Evolutionary conservation across 2,329 filamentous ascomycete genomes (phyloP).

Genomic region (Beauveria medogensis): DNA sequence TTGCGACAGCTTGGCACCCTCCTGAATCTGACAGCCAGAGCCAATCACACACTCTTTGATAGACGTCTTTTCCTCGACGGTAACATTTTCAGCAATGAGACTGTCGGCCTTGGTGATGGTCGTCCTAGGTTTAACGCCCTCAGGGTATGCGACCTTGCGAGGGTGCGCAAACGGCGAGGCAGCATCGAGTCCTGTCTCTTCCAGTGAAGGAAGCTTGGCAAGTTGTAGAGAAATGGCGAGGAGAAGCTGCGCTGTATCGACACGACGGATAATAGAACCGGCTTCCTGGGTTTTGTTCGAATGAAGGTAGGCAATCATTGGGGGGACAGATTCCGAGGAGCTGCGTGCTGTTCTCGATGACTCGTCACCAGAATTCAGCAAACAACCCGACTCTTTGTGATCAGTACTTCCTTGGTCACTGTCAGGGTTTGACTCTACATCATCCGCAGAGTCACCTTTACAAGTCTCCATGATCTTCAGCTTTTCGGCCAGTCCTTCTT

Average conservation of each 20-base stretch:
- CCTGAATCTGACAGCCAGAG: constrained; percentile 75
- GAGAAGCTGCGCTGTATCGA: constrained; percentile 78
- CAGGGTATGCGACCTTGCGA: constrained; percentile 74
- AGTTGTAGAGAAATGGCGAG: constrained; percentile 76
- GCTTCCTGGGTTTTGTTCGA: constrained; percentile 37
- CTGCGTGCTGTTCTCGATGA: constrained; percentile 2
- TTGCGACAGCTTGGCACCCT: constrained; percentile 76
- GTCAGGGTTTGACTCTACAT: constrained; percentile 25
- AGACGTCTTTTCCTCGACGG: constrained; percentile 79
- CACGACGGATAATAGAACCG: constrained; percentile 68
- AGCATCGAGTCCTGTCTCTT: constrained; percentile 49
- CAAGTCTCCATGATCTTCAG: constrained; percentile 61
- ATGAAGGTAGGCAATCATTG: constrained; percentile 77
- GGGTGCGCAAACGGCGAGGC: constrained; percentile 69
- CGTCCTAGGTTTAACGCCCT: constrained; percentile 69
- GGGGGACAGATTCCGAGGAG: constrained; percentile 44
- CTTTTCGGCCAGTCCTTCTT: constrained; percentile 70
- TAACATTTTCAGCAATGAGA: constrained; percentile 81
- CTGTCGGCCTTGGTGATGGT: constrained; percentile 78
- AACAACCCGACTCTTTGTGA: not conserved
- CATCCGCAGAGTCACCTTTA: constrained; percentile 29
- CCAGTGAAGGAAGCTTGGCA: constrained; percentile 70
- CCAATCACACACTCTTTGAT: constrained; percentile 90
- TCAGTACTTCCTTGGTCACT: constrained; percentile 21
- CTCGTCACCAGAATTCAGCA: not conserved